Base-by-base conservation (phyloP, 1,284 basidiomycete species). In the Cryptococcus amylolentus region DNA sequence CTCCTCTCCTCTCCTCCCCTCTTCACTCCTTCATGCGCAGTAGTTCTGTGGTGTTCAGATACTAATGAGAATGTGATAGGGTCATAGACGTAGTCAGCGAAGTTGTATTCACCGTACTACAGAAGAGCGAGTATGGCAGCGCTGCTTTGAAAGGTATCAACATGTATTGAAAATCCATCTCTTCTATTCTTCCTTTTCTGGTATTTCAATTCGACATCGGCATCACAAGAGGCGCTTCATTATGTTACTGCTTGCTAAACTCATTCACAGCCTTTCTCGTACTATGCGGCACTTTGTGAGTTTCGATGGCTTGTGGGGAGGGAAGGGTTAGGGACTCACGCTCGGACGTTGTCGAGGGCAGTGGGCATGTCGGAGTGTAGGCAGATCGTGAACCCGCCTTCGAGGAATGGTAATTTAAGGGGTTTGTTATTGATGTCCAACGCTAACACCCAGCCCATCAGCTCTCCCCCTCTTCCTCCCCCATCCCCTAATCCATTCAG, bases 361-460 rank as follows among this genome's bases (percentile, higher is more conserved):
- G 46, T 47, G 26, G 46, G 46, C 46, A 47, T 47, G 18, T 47
- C 46, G 5, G 46, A 47, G 26, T 47, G 46, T 5, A 47, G 46
- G 46, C 46, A 47, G 26, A 47, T 47, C 9, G 46, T 47, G 13
- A 47, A 47, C 20, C 16, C 27, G 12, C 46, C 12, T 10, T 35
- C 46, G 20, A 47, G 26, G 31, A 47, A 47, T 6, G 46, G 46
- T 26, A 47, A 26, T 13, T 47, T 47, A 12, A 47, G 16, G 5
- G 46, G 46, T 9, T 47, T 31, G 14, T 31, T 31, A 8, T 47
- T 9, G n/a, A 28, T 47, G 13, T 47, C 46, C 10, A 47, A 26
- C n/a, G 46, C 46, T 47, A n/a, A 18, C 10, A 12, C 45, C 45
- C 10, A n/a, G n/a, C 10, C 31, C 26, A 31, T 47, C 23, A 47